Conservation (phyloP, 495 filamentous ascomycete species). For the Filosporella fistucella region DNA sequence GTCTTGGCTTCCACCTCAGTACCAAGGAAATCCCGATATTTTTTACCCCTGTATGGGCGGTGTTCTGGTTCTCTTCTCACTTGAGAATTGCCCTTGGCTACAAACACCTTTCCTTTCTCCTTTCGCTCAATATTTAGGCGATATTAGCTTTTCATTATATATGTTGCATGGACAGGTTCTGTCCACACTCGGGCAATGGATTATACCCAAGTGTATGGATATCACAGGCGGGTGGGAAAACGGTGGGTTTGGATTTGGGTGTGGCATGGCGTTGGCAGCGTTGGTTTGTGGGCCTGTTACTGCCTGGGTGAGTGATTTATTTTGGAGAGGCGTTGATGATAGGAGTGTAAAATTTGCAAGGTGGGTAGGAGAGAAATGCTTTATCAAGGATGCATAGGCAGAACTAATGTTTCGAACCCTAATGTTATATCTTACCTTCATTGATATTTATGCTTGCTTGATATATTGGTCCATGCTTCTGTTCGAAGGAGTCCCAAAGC, state of each 20-base stretch:
- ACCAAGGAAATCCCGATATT: constrained; percentile 29
- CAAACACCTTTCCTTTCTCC: constrained; percentile 48
- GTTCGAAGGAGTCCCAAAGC: no score
- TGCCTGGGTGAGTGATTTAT: constrained; percentile 48
- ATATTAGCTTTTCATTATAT: constrained; percentile 50
- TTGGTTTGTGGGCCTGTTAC: constrained; percentile 48
- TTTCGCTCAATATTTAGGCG: constrained; percentile 56
- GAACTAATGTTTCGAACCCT: no score
- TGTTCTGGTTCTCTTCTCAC: constrained; percentile 45
- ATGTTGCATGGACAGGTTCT: constrained; percentile 50
- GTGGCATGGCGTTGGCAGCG: constrained; percentile 48
- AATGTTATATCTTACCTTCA: no score
- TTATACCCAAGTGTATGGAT: constrained; percentile 43
- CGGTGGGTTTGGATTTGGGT: constrained; percentile 31
- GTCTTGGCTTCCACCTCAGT: constrained; percentile 22
- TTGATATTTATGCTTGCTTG: no score
- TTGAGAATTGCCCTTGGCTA: constrained; percentile 45
- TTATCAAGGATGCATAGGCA: no score
- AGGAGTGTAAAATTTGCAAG: constrained; percentile 46
- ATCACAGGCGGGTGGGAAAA: constrained; percentile 26
- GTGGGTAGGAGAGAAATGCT: constrained; percentile 45
- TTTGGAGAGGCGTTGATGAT: constrained; percentile 50
- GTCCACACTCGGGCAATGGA: constrained; percentile 38
- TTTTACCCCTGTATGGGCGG: constrained; percentile 51
- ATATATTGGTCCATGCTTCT: no score